Percentiles rank a stretch among this genome's conserved stretches.
Conservation (phyloP, 2,329 filamentous ascomycete species). For the Trichoderma sp. region DNA sequence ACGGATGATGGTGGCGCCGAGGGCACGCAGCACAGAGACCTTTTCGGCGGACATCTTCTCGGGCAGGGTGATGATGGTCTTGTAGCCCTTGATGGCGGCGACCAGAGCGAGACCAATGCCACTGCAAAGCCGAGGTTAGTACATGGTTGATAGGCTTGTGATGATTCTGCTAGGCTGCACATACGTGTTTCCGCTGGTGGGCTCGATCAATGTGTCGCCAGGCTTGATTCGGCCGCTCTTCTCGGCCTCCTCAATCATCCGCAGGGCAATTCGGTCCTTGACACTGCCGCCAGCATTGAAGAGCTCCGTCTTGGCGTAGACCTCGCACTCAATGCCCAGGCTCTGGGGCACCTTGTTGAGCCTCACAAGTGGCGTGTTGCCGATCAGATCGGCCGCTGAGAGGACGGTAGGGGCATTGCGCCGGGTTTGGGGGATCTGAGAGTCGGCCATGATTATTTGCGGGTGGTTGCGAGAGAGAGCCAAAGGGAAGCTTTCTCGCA, state of each 20-base stretch:
- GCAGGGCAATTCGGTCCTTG: constrained; percentile 91
- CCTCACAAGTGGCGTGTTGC: constrained; percentile 91
- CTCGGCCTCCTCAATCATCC: constrained; percentile 98
- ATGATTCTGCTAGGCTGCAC: constrained; percentile 37
- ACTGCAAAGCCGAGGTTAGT: constrained; percentile 39
- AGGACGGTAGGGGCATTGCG: constrained; percentile 46
- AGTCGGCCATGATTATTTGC: constrained; percentile 29
- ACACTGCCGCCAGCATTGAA: constrained; percentile 94
- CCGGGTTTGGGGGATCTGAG: constrained; percentile 36
- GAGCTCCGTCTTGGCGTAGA: constrained; percentile 89
- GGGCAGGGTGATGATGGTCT: constrained; percentile 96
- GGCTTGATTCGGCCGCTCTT: constrained; percentile 90
- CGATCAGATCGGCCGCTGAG: constrained; percentile 83
- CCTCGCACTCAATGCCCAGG: constrained; percentile 82
- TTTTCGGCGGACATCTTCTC: constrained; percentile 99
- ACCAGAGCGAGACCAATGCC: constrained; percentile 95
- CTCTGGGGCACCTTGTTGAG: constrained; percentile 92
- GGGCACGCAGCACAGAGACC: constrained; percentile 87
- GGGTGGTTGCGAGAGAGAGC: background rate
- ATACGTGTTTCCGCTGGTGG: constrained; percentile 94
- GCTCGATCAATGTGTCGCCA: constrained; percentile 95
- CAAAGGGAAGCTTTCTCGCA: background rate
- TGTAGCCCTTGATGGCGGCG: constrained; percentile 94
- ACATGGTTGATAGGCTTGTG: background rate
- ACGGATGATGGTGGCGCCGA: constrained; percentile 95